These are phyloP conservation scores for Plantago elongata DNA, from an alignment of 257 asterid genomes.

Conservation along the genomic window DNA sequence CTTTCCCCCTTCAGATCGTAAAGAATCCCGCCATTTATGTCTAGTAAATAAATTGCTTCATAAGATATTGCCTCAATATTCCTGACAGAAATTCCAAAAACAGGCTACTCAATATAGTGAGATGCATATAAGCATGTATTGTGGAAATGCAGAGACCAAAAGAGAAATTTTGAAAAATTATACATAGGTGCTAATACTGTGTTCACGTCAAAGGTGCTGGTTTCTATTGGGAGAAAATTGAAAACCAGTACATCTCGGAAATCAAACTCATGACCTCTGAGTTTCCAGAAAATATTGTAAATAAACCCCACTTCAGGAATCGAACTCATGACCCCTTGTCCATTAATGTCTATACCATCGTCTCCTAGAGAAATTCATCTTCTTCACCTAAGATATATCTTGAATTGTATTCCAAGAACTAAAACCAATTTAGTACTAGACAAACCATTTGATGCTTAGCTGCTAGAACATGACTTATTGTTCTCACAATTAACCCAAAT, in stretches of 20 bases:
- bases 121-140: no score
- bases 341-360: no score
- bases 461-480: not conserved
- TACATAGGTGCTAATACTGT: not conserved
- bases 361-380: no score
- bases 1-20: conserved; percentile 12
- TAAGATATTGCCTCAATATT: conserved; percentile 11
- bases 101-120: conserved; percentile 7
- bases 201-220: not conserved
- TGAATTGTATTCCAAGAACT: no score
- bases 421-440: no score
- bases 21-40: conserved; percentile 16
- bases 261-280: no score
- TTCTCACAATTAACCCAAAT: not conserved
- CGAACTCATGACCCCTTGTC: no score
- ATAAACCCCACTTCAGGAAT: no score
- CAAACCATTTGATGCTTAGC: not conserved
- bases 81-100: conserved; percentile 22
- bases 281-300: no score
- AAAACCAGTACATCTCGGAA: no score
- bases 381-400: no score
- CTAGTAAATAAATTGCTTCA: conserved; percentile 5
- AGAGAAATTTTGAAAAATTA: not conserved
- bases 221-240: no score
- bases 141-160: not conserved